Percentiles rank a stretch among this genome's conserved stretches.
phyloP scores from a whole-genome alignment of 805 yeast species.

The Clavispora vitiphila region DNA sequence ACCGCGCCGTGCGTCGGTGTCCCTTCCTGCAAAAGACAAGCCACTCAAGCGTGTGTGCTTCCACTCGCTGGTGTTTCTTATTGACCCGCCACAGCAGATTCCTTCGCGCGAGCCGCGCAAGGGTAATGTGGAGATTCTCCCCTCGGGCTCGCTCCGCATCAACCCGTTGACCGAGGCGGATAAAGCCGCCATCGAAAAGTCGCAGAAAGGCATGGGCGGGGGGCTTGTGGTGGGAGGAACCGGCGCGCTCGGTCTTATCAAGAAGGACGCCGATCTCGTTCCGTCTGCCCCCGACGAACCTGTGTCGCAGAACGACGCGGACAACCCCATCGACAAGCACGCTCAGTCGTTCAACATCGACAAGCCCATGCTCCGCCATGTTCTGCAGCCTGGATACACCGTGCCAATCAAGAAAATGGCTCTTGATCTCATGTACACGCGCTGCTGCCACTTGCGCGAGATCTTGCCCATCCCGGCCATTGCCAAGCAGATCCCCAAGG shows the following conservation, averaged over 20 bases:
- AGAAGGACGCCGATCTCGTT: constrained; percentile 7
- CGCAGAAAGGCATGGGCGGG: constrained; percentile 43
- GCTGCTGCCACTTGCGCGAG: constrained; percentile 91
- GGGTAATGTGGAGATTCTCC: constrained; percentile 63
- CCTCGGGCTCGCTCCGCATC: constrained; percentile 50
- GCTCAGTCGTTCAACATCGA: constrained; percentile 12
- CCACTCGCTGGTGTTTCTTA: constrained; percentile 37
- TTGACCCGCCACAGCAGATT: constrained; percentile 76
- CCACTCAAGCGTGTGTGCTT: constrained; percentile 41
- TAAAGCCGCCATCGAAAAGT: constrained; percentile 36
- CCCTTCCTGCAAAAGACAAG: constrained; percentile 7
- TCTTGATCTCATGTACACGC: constrained; percentile 74
- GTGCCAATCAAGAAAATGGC: constrained; percentile 41
- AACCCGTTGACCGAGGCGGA: constrained; percentile 55
- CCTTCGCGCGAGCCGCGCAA: constrained; percentile 79
- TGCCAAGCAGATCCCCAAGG: constrained; percentile 72
- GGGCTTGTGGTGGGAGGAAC: constrained; percentile 80
- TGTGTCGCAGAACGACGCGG: constrained; percentile 5
- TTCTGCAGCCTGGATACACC: constrained; percentile 16
- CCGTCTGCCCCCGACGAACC: no score
- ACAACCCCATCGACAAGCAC: constrained; percentile 9
- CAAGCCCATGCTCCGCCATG: constrained; percentile 8
- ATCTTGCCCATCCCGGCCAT: constrained; percentile 91
- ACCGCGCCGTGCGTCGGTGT: background rate
- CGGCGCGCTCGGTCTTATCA: constrained; percentile 51